Evolutionary conservation across 225 moss, liverwort and hornwort genomes (phyloP).

Genomic region (Marchantia polymorpha): DNA sequence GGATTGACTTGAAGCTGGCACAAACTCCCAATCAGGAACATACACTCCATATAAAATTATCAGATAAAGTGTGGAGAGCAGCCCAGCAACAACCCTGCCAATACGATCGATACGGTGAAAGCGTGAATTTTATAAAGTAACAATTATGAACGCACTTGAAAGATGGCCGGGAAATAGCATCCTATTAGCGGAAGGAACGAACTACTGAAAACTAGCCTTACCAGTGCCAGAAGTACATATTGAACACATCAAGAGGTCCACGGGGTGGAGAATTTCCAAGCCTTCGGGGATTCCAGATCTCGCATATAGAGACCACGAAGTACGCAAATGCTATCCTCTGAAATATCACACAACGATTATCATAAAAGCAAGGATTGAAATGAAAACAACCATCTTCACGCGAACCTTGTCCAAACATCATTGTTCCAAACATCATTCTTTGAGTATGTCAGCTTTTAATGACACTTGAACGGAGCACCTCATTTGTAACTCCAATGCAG

Average conservation of each 20-base stretch:
- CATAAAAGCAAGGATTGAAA: too few relatives aligned
- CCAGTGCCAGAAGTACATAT: constrained; percentile 52
- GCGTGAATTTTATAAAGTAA: not conserved
- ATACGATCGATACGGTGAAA: not conserved
- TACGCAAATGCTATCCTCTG: constrained; percentile 47
- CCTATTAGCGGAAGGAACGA: too few relatives aligned
- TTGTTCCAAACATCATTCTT: too few relatives aligned
- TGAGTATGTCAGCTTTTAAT: too few relatives aligned
- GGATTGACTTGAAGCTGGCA: constrained; percentile 25
- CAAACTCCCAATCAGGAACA: constrained; percentile 69
- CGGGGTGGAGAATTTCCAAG: constrained; percentile 17
- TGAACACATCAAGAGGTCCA: constrained; percentile 27
- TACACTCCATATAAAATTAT: constrained; percentile 56
- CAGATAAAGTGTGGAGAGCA: constrained; percentile 45
- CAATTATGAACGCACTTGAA: not conserved
- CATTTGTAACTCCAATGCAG: too few relatives aligned
- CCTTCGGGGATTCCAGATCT: constrained; percentile 45
- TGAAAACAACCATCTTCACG: too few relatives aligned
- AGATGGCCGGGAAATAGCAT: not conserved
- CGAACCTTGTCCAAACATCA: too few relatives aligned
- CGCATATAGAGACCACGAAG: constrained; percentile 44
- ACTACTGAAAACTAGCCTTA: not conserved
- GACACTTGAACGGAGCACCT: too few relatives aligned
- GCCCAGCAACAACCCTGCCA: constrained; percentile 46
- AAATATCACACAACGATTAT: not conserved